phyloP scores from a whole-genome alignment of 1,284 basidiomycete genomes.

The Ustilago tritici region DNA sequence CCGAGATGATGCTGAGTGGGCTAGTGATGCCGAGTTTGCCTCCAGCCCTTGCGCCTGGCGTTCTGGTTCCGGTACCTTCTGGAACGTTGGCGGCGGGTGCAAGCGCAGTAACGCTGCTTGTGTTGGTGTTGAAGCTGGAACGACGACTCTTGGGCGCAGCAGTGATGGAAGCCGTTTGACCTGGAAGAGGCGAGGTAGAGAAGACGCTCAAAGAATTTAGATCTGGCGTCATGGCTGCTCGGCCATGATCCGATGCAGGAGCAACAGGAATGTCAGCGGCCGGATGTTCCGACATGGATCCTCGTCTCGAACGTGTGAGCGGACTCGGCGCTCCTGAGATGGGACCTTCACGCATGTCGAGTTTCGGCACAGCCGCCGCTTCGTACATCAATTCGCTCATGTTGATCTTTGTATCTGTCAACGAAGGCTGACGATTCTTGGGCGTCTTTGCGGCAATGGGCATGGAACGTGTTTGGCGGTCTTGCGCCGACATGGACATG shows the following conservation, averaged over 20 bases:
- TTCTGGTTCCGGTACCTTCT: conserved; percentile 47
- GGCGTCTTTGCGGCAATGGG: conserved; percentile 29
- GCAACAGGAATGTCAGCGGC: conserved; percentile 52
- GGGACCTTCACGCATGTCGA: conserved; percentile 35
- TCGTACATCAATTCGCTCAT: conserved; percentile 66
- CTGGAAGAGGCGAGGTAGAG: conserved; percentile 35
- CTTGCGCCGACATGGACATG: conserved; percentile 28
- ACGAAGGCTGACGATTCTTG: conserved; percentile 41
- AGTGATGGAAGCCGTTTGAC: conserved; percentile 9
- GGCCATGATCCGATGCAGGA: conserved; percentile 54
- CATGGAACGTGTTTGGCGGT: conserved; percentile 31
- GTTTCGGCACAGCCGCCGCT: conserved; percentile 47
- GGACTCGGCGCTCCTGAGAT: conserved; percentile 54
- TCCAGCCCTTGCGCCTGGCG: conserved; percentile 54
- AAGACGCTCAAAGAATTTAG: conserved; percentile 8
- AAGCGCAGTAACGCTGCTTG: conserved; percentile 40
- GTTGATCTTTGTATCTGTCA: conserved; percentile 54
- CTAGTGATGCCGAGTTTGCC: conserved; percentile 59
- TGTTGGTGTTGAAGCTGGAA: conserved; percentile 49
- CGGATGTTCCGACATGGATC: conserved; percentile 32
- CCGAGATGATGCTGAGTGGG: conserved; percentile 68
- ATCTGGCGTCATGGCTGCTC: conserved; percentile 34
- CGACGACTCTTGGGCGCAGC: conserved; percentile 39
- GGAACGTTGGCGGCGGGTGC: conserved; percentile 23
- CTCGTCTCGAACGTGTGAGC: conserved; percentile 28